Base-by-base conservation (phyloP, 352 stramenopile species). In the Pythium vanterpoolii region DNA sequence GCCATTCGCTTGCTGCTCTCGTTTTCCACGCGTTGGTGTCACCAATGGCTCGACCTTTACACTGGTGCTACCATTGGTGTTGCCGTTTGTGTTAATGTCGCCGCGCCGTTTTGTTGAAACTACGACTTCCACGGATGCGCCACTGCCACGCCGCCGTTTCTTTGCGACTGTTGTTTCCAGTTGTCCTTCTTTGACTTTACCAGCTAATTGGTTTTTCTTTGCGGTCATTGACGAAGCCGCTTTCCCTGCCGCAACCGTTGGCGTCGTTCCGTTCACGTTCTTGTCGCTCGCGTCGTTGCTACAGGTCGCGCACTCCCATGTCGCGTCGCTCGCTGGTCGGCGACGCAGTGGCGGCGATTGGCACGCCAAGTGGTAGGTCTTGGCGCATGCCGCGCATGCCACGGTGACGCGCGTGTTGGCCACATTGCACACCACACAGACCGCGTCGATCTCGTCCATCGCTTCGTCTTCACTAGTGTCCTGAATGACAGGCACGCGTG, bases 311-410 rank as follows among this genome's bases (percentile, higher is more conserved):
- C 82, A 91, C 27, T 63, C 49, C 83, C 79, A 90, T 1, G 52
- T 55, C 28, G 72, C 64, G 18, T 45, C 67, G 33, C 71, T 44
- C 49, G 56, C 58, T 9, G 79, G 79, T 0, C 76, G 74, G 1
- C 78, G 77, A 43, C 71, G 72, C 38, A 87, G 61, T 36, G 74
- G 69, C 46, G 83, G 83, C 24, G 52, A 50, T n/a, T 78, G 66
- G 60, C 83, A 93, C 13, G 64, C 34, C 60, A 93, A 55, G 34
- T 92, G 83, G 62, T 77, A 88, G 13, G 59, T 34, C 26, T 64
- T 59, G 3, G 56, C 27, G 53, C 83, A 92, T 16, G 16, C 24
- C 1, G 62, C 57, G 53, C 83, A 92, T 18, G 31, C 51, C 19
- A 92, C 58, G 14, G 70, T 66, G 54, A 87, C 75, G 38, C 75